A percentile compares a stretch with the other conserved stretches of the same genome.
phyloP scores from a whole-genome alignment of 345 rosid species.

The Kandelia obovata region DNA sequence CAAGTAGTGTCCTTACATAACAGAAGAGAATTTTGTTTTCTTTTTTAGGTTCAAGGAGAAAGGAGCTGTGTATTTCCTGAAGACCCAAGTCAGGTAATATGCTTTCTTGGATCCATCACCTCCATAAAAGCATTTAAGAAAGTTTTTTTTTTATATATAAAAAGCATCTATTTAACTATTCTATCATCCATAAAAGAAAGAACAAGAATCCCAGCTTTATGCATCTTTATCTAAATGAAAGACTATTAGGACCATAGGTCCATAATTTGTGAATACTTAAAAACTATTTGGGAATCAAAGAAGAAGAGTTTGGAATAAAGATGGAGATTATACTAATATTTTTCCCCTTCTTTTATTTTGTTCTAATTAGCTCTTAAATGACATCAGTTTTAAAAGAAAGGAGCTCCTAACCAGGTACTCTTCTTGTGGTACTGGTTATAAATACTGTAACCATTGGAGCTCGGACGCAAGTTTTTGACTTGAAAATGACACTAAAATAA shows the following conservation, averaged over 20 bases:
- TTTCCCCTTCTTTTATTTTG: not conserved
- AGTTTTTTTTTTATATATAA: not conserved
- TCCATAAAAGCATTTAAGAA: not conserved
- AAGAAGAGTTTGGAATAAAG: not conserved
- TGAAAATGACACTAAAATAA: too few species aligned
- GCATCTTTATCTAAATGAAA: constrained; percentile 1
- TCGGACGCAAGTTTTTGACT: too few species aligned
- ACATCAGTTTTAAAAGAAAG: constrained; percentile 38
- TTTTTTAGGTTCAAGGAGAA: constrained; percentile 17
- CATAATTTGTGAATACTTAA: constrained; percentile 9
- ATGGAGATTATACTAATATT: constrained; percentile 6
- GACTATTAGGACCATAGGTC: constrained; percentile 1
- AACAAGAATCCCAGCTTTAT: constrained; percentile 27
- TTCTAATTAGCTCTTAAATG: constrained; percentile 28
- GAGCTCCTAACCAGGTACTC: constrained; percentile 28
- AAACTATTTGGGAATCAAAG: constrained; percentile 1
- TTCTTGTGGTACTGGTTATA: not conserved
- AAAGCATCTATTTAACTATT: not conserved
- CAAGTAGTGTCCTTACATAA: not conserved
- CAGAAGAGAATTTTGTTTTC: not conserved
- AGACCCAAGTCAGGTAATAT: constrained; percentile 23
- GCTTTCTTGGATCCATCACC: constrained; percentile 29
- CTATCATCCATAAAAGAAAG: constrained; percentile 4
- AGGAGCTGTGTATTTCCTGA: constrained; percentile 24
- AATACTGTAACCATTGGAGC: too few species aligned